A percentile compares a stretch with the other conserved stretches of the same genome.
These are phyloP conservation scores for Dothistroma pini DNA, from an alignment of 2,329 filamentous ascomycete species.

Conservation along the genomic window DNA sequence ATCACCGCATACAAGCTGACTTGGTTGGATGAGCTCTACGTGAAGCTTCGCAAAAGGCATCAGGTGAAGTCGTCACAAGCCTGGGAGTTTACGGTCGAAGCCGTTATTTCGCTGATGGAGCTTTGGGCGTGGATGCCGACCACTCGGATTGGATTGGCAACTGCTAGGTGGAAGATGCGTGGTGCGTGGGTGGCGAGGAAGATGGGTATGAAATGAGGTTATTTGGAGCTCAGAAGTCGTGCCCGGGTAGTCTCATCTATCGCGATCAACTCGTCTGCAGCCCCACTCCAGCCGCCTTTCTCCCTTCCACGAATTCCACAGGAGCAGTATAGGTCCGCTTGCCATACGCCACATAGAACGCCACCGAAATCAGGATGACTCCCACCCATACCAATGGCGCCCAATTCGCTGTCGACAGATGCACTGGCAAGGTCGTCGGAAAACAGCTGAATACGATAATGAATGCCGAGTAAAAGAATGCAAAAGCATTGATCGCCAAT, in stretches of 20 bases:
- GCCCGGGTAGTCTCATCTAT: neutral
- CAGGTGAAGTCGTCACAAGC: neutral
- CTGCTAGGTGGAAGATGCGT: neutral
- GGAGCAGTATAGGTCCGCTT: constrained; percentile 29
- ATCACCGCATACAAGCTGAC: neutral
- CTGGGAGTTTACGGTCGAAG: neutral
- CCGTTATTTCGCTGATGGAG: neutral
- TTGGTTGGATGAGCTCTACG: neutral
- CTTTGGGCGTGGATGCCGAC: neutral
- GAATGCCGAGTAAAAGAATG: constrained; percentile 29
- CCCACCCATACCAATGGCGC: constrained; percentile 30
- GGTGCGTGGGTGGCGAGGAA: neutral
- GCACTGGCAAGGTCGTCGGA: constrained; percentile 28
- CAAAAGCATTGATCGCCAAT: constrained; percentile 29
- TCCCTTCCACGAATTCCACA: constrained; percentile 31
- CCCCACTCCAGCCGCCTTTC: constrained; percentile 23
- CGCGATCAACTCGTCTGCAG: constrained; percentile 25
- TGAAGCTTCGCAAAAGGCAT: neutral
- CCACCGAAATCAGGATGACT: constrained; percentile 26
- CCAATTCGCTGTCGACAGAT: constrained; percentile 30
- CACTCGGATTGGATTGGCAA: neutral
- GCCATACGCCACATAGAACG: constrained; percentile 30
- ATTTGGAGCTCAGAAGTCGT: neutral
- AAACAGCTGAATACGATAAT: constrained; percentile 33
- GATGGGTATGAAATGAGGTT: neutral